Percentiles rank a stretch among this genome's conserved stretches.
These are phyloP conservation scores for Eucalyptus erythrocorys DNA, from an alignment of 345 rosid species.

Conservation along the genomic window DNA sequence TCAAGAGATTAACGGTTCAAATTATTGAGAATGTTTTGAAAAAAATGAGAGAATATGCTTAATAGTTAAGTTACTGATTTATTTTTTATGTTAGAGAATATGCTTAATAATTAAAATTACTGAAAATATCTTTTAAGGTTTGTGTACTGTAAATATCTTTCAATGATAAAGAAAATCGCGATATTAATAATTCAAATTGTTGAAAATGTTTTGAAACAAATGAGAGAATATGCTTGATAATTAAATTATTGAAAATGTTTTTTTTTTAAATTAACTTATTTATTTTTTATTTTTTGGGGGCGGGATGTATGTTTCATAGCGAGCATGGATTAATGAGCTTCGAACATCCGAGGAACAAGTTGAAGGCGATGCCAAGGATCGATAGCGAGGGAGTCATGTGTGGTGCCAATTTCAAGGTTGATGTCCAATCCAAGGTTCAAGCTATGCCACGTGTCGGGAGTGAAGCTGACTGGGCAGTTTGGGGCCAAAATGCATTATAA, in stretches of 20 bases:
- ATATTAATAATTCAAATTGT: no score
- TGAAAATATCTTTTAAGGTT: neutral
- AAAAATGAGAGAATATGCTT: neutral
- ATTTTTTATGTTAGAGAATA: neutral
- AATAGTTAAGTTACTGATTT: neutral
- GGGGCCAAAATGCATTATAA: constrained; percentile 10
- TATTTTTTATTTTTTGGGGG: no score
- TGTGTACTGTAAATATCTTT: neutral
- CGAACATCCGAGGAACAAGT: constrained; percentile 38
- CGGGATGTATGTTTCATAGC: constrained; percentile 62
- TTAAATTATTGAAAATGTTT: no score
- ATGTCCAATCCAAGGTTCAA: constrained; percentile 24
- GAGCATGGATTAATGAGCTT: constrained; percentile 52
- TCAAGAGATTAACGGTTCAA: no score
- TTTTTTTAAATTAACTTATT: no score
- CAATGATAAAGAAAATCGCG: no score
- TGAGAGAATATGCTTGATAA: neutral
- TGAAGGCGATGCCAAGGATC: constrained; percentile 65
- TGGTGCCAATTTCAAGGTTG: constrained; percentile 65
- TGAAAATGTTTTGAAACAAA: no score
- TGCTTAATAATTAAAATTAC: no score
- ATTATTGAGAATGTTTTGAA: neutral
- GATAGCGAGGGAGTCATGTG: constrained; percentile 69
- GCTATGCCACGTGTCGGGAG: constrained; percentile 63
- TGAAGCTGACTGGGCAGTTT: constrained; percentile 64